Base-by-base conservation (phyloP, 2,329 filamentous ascomycete genomes). In the Sphaerulina vaccinii region DNA sequence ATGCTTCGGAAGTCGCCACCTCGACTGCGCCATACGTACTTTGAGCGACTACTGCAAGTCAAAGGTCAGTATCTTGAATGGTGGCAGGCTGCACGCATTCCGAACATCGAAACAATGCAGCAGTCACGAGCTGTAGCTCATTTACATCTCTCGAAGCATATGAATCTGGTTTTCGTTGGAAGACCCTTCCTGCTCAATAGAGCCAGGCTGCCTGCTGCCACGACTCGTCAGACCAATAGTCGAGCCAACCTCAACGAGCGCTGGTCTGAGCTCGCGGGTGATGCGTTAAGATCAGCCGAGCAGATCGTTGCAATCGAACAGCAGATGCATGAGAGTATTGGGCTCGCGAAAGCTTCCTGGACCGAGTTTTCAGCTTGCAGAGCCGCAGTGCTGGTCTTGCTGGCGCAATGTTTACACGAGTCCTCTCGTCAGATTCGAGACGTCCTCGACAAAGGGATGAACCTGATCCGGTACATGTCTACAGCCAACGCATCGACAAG, bases 291-390 rank as follows among this genome's bases (percentile, higher is more conserved):
- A 32, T 62, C 63, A 2, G 66, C 67, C 3, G 56, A 56, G 13
- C 60, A 65, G 11, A 63, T 63, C 3, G 49, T 70, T 23, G 53
- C 54, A 2, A 52, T 67, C 15, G 67, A 63, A 24, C 57, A 62
- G 7, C 32, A 32, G 10, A 42, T 71, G 5, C 63, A 57, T 10
- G 55, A 60, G 16, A 57, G 59, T 0, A 43, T 60, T 1, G 67
- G 68, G 1, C 58, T 71, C 0, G 66, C 68, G 1, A 58, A 66
- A 44, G 62, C 67, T 1, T 70, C 66, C 1, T 71, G 70, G 36
- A 63, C 65, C 18, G 69, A 71, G 32, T 71, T 66, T 52, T 70
- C 66, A 46, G 65, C 66, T 2, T 71, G 69, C 43, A 62, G 69
- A 10, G 68, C 67, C 3, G 62, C 69, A 2, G 50, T 70, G 6